Conservation (phyloP, 257 asterid genomes). For the Misopates orontium region DNA sequence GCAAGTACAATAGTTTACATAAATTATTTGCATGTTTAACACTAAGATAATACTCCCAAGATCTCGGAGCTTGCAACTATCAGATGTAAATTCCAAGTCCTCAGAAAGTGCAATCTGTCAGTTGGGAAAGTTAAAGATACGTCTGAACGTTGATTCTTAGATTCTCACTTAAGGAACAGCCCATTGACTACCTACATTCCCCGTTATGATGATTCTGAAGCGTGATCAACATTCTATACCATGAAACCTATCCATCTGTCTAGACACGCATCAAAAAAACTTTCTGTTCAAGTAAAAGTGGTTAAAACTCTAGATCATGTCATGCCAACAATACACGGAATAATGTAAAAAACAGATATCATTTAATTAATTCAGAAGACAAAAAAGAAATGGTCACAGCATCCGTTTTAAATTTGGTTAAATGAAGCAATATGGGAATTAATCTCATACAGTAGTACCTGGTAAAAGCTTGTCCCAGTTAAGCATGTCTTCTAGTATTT, state of each 20-base stretch:
- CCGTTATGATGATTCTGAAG: background rate
- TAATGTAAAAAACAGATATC: no score
- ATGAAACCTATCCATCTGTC: background rate
- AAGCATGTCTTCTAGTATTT: constrained; percentile 81
- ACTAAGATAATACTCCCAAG: constrained; percentile 22
- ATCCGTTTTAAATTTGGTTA: no score
- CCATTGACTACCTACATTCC: background rate
- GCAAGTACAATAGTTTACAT: background rate
- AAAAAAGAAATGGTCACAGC: no score
- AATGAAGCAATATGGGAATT: constrained; percentile 9
- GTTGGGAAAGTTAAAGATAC: constrained; percentile 2
- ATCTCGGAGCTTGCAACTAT: background rate
- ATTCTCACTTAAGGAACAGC: constrained; percentile 13
- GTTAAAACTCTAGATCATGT: constrained; percentile 16
- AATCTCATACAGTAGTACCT: constrained; percentile 44
- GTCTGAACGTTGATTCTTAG: background rate
- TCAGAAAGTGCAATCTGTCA: no score
- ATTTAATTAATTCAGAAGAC: no score
- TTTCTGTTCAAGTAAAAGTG: background rate
- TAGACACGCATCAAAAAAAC: background rate
- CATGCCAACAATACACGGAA: background rate
- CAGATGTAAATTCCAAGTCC: no score
- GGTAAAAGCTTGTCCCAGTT: constrained; percentile 84
- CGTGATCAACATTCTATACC: constrained; percentile 3
- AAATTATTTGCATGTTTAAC: constrained; percentile 1